phyloP scores from a whole-genome alignment of 805 yeast species.

The Schizosaccharomyces osmophilus region DNA sequence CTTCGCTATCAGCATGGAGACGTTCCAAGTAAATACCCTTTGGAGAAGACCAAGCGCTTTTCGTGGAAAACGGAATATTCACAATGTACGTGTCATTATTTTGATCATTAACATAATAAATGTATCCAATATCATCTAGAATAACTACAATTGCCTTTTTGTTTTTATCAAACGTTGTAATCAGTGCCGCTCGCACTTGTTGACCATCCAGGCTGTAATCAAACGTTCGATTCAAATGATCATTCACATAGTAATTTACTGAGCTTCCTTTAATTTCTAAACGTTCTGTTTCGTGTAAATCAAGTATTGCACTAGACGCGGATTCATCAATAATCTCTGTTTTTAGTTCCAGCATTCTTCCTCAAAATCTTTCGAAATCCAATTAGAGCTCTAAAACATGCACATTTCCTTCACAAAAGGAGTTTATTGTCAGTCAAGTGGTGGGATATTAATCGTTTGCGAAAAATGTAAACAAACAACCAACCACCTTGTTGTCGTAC shows the following conservation, averaged over 20 bases:
- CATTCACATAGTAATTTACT: background rate
- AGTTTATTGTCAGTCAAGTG: background rate
- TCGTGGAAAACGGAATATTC: background rate
- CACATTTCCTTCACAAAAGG: background rate
- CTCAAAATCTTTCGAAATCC: no score
- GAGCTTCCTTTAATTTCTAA: background rate
- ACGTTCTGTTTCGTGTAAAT: background rate
- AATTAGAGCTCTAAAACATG: background rate
- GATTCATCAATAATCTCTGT: background rate
- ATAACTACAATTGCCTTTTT: background rate
- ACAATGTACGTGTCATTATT: background rate
- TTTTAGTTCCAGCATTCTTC: background rate
- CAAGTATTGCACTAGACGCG: background rate
- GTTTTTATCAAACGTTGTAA: background rate
- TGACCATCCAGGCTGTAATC: background rate
- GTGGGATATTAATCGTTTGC: no score
- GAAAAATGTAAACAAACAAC: no score
- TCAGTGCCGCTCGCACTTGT: background rate
- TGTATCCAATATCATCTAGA: background rate
- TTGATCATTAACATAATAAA: background rate
- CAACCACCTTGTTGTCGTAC: no score
- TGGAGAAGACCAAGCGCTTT: background rate
- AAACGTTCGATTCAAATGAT: background rate
- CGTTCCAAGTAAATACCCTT: background rate
- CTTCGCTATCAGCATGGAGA: background rate